These are phyloP conservation scores for Phaseolus lunatus DNA, from an alignment of 306 rosid genomes.

Conservation along the genomic window DNA sequence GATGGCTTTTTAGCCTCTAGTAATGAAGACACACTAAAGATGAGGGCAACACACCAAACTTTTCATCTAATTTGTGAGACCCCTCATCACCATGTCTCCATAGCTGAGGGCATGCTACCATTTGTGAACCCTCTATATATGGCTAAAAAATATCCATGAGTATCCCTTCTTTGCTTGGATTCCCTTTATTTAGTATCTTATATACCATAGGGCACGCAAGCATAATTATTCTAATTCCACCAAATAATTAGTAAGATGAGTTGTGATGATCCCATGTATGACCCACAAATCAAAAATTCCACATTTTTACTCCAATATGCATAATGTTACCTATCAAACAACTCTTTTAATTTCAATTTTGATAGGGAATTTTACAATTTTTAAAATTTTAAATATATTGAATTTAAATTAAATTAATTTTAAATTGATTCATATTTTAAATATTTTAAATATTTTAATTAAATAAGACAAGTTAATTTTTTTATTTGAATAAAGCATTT, in stretches of 20 bases:
- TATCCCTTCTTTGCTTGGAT: not conserved
- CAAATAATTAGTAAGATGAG: constrained; percentile 11
- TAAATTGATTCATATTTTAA: too few relatives aligned
- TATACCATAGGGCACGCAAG: not conserved
- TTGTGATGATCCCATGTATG: not conserved
- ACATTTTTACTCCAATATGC: constrained; percentile 14
- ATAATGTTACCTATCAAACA: not conserved
- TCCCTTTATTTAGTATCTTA: constrained; percentile 17
- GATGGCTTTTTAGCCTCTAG: constrained; percentile 23
- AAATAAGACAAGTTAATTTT: too few relatives aligned
- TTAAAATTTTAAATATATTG: too few relatives aligned
- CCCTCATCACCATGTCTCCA: constrained; percentile 21
- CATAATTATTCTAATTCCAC: constrained; percentile 35
- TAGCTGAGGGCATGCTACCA: not conserved
- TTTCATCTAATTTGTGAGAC: too few relatives aligned
- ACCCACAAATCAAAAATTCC: constrained; percentile 39
- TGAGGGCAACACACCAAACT: too few relatives aligned
- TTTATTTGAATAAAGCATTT: too few relatives aligned
- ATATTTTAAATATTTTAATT: too few relatives aligned
- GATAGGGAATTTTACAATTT: too few relatives aligned
- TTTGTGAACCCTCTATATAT: constrained; percentile 17
- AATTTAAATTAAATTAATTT: too few relatives aligned
- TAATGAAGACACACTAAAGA: too few relatives aligned
- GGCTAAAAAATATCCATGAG: not conserved
- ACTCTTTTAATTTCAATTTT: too few relatives aligned